phyloP scores from a whole-genome alignment of 2,329 filamentous ascomycete species.

The Pseudopyricularia cyperi region DNA sequence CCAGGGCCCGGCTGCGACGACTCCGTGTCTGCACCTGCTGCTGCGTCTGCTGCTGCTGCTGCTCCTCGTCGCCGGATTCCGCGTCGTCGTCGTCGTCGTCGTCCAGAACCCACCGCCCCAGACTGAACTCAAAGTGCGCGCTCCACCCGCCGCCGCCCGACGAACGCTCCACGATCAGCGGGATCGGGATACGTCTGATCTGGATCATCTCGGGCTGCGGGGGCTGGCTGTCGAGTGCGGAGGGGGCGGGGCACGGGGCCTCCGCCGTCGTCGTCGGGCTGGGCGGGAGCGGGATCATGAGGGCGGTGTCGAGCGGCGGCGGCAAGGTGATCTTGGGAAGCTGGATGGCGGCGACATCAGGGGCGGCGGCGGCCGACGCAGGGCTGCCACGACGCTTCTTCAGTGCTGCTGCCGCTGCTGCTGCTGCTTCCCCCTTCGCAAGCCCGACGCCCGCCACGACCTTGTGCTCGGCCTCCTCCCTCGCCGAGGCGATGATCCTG shows the following conservation, averaged over 20 bases:
- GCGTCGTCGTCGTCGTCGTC: conserved; percentile 10
- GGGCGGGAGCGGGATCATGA: background rate
- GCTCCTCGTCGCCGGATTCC: conserved; percentile 9
- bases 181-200: conserved; percentile 24
- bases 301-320: background rate
- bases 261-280: conserved; percentile 3
- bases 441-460: background rate
- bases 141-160: conserved; percentile 15
- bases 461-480: background rate
- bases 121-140: conserved; percentile 7
- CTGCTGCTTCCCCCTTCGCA: background rate
- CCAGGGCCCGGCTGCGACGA: conserved; percentile 3
- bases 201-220: conserved; percentile 11
- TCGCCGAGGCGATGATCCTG: conserved; percentile 16
- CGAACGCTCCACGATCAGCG: conserved; percentile 20
- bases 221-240: background rate
- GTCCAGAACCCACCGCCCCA: conserved; percentile 24
- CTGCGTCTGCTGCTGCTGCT: conserved; percentile 6
- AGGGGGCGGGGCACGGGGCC: background rate
- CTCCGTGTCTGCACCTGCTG: background rate
- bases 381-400: conserved; percentile 1
- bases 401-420: background rate
- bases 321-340: background rate
- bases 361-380: background rate
- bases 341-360: background rate